Percentiles rank a stretch among this genome's conserved stretches.
These are phyloP conservation scores for Clausena lansium DNA, from an alignment of 345 rosid genomes.

Conservation along the genomic window DNA sequence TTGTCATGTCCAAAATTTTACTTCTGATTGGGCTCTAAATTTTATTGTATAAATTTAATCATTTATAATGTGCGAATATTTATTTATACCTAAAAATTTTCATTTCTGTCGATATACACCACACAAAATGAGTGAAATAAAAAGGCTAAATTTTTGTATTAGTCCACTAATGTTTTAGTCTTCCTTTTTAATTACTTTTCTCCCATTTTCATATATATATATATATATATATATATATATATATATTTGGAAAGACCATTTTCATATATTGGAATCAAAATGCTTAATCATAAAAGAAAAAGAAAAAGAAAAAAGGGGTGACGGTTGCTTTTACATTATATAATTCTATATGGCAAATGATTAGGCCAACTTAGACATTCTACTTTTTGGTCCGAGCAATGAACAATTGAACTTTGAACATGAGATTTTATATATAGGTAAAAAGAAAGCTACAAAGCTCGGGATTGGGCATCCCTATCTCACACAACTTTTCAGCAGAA, in stretches of 20 bases:
- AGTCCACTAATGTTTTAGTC: not conserved
- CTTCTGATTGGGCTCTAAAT: not conserved
- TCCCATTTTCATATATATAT: not conserved
- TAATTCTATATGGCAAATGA: not conserved
- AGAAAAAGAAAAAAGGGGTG: not conserved
- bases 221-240: no score
- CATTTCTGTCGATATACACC: no score
- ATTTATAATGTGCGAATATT: no score
- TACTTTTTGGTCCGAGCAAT: not conserved
- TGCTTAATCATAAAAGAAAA: not conserved
- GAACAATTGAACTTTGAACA: not conserved
- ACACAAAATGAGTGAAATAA: no score
- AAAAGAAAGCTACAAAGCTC: not conserved
- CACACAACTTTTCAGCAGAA: not conserved
- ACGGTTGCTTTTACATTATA: not conserved
- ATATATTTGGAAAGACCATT: no score
- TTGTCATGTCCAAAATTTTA: not conserved
- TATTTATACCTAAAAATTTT: no score
- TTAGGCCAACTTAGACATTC: slow-evolving; percentile 7
- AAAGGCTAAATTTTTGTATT: no score
- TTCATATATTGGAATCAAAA: not conserved
- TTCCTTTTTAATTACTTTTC: not conserved
- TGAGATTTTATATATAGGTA: no score
- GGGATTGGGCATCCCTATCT: not conserved
- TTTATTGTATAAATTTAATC: not conserved